Evolutionary conservation across 768 basidiomycete species (phyloP), one percentile per base, ranked within the genome.

Genomic region (Pilatotrama ljubarskyi): DNA sequence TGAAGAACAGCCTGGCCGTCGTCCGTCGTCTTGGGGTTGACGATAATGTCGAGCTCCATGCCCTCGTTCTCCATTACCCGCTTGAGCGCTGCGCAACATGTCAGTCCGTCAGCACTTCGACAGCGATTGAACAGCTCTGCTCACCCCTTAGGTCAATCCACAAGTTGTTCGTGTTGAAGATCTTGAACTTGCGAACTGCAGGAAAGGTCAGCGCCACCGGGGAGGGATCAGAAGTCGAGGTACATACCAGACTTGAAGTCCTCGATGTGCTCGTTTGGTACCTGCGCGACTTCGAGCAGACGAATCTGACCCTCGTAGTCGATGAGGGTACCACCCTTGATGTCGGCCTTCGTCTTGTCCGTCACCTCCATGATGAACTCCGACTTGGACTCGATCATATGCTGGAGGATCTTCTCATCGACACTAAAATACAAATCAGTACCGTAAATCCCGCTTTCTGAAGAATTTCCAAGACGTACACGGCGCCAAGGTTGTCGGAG

Each of bases 351-450:
- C 69, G 94, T 95, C 84, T 95, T 96, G 80, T 95, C 92, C 11
- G 95, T 97, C 63, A 96, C 90, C 75, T 96, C 92, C 92, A 94
- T 94, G 72, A 94, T 74, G 78, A 94, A 95, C 74, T 96, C 94
- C 26, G 90, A 84, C 62, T 85, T 76, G 11, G 83, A 81, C 69
- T 91, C 84, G 65, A 91, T 82, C 90, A 96, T 94, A 73, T 94
- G 87, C 70, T 89, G 85, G 58, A 93, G 78, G 70, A 96, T 95
- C 65, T 81, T 84, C 71, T 68, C 58, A 59, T 72, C 61, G 62
- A 64, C 67, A 14, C 66, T 65, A 26, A 20, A 57, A 9, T 2
- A 35, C 2, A 36, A 5, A 41, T 20, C 41, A 60, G 9, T 54
- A 59, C 43, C n/a, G 11, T n/a, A n/a, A 49, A 7, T 7, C 18